phyloP scores from a whole-genome alignment of 352 stramenopile genomes.

The Paralagenidium karlingii region DNA sequence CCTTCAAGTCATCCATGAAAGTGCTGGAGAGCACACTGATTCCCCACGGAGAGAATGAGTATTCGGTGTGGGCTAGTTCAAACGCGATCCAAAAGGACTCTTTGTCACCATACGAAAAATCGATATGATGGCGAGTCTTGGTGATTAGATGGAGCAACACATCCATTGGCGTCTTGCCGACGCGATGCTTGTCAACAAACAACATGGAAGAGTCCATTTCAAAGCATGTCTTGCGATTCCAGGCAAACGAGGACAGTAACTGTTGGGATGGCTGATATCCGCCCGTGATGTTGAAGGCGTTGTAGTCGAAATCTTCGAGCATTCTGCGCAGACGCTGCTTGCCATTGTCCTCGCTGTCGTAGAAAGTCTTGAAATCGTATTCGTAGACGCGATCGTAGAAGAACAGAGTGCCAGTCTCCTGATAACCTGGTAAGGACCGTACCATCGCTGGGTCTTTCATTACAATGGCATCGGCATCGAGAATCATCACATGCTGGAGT shows the following conservation, averaged over 20 bases:
- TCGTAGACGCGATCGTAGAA: constrained; percentile 3
- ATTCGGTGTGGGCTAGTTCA: constrained; percentile 28
- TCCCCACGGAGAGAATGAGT: constrained; percentile 39
- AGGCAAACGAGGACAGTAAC: constrained; percentile 25
- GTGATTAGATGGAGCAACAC: constrained; percentile 57
- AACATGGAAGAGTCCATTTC: constrained; percentile 65
- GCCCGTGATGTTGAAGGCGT: background rate
- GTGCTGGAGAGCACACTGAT: constrained; percentile 17
- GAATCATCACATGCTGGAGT: constrained; percentile 2
- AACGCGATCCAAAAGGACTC: constrained; percentile 37
- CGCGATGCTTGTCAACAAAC: constrained; percentile 38
- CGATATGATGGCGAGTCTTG: constrained; percentile 35
- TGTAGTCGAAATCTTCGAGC: constrained; percentile 4
- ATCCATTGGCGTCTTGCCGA: constrained; percentile 19
- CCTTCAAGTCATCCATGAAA: constrained; percentile 13
- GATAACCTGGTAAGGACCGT: constrained; percentile 1
- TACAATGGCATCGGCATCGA: constrained; percentile 4
- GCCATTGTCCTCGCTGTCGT: background rate
- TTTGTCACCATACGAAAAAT: constrained; percentile 49
- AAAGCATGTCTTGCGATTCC: constrained; percentile 24
- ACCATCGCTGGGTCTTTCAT: background rate
- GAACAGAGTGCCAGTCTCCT: constrained; percentile 4
- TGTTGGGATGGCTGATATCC: constrained; percentile 5
- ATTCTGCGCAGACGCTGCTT: background rate
- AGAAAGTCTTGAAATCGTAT: background rate